Conservation (phyloP, 2,329 filamentous ascomycete species). For the Dactylonectria estremocensis region DNA sequence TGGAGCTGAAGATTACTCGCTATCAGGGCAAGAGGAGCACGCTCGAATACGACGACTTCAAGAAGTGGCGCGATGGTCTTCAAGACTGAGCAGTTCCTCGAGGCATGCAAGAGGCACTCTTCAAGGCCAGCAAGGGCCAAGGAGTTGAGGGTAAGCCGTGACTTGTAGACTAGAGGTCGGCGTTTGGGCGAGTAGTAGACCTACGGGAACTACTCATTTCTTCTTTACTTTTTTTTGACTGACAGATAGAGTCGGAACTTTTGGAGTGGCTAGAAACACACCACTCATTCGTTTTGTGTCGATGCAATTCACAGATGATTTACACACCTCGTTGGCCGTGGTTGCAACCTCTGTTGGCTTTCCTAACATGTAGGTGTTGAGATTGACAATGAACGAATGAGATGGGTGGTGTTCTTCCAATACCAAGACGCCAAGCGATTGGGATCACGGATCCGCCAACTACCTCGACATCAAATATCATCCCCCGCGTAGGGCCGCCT, state of each 20-base stretch:
- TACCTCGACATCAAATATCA: too few species aligned
- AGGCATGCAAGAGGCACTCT: background rate
- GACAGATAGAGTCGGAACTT: slow-evolving; percentile 38
- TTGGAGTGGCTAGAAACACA: slow-evolving; percentile 28
- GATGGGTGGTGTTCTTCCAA: background rate
- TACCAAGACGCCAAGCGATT: background rate
- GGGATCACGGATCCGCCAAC: background rate
- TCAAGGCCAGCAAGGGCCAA: slow-evolving; percentile 7
- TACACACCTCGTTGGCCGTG: slow-evolving; percentile 36
- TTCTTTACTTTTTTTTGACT: slow-evolving; percentile 24
- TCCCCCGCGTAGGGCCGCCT: too few species aligned
- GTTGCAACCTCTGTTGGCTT: slow-evolving; percentile 30
- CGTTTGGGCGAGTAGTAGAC: slow-evolving; percentile 38
- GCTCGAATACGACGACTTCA: slow-evolving; percentile 81
- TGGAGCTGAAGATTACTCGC: slow-evolving; percentile 83
- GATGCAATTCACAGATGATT: slow-evolving; percentile 33
- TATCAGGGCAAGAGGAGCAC: slow-evolving; percentile 89
- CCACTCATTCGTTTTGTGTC: slow-evolving; percentile 25
- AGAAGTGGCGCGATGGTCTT: slow-evolving; percentile 84
- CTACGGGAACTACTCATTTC: slow-evolving; percentile 19
- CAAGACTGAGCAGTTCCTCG: slow-evolving; percentile 41
- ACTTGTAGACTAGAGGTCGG: slow-evolving; percentile 48
- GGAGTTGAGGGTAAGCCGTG: slow-evolving; percentile 44
- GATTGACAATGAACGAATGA: background rate
- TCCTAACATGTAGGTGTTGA: background rate